Evolutionary conservation across 73 alveolate species (phyloP).

Genomic region (Urostyla sp.): DNA sequence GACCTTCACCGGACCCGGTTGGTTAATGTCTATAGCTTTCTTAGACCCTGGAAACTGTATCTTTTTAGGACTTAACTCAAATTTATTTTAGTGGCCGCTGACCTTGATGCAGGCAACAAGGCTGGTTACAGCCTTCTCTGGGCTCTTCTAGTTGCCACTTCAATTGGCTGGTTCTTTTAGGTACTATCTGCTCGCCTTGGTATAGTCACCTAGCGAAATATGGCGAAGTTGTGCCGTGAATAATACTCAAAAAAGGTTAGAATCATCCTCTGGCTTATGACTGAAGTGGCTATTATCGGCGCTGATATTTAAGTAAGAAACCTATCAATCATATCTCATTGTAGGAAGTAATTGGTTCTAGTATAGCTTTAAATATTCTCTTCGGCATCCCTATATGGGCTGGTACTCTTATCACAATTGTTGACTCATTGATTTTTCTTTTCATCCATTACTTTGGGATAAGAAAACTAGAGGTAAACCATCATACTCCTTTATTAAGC

Average conservation of each 20-base stretch:
- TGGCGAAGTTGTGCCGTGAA: constrained; percentile 77
- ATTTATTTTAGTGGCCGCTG: constrained; percentile 66
- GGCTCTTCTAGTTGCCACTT: constrained; percentile 72
- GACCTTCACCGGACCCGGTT: constrained; percentile 82
- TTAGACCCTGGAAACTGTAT: constrained; percentile 83
- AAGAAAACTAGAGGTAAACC: constrained; percentile 65
- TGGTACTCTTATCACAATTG: constrained; percentile 73
- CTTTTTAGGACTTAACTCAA: not conserved
- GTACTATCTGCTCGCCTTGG: constrained; percentile 79
- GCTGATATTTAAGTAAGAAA: constrained; percentile 72
- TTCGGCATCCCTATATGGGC: constrained; percentile 62
- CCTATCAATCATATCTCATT: not conserved
- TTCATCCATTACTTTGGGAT: constrained; percentile 77
- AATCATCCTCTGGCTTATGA: constrained; percentile 77
- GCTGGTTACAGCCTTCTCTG: constrained; percentile 83
- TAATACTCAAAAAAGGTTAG: constrained; percentile 68
- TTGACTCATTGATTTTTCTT: constrained; percentile 74
- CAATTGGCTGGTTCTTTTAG: constrained; percentile 72
- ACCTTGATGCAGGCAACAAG: constrained; percentile 72
- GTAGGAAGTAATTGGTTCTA: constrained; percentile 83
- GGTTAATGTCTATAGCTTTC: constrained; percentile 79
- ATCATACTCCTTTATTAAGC: not conserved
- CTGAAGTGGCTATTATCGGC: constrained; percentile 87
- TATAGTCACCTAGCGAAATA: constrained; percentile 75
- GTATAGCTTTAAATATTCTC: constrained; percentile 68